Evolutionary conservation across 2,329 filamentous ascomycete species (phyloP), one percentile per base, ranked within the genome.

Genomic region (Stagonosporopsis rhizophila): DNA sequence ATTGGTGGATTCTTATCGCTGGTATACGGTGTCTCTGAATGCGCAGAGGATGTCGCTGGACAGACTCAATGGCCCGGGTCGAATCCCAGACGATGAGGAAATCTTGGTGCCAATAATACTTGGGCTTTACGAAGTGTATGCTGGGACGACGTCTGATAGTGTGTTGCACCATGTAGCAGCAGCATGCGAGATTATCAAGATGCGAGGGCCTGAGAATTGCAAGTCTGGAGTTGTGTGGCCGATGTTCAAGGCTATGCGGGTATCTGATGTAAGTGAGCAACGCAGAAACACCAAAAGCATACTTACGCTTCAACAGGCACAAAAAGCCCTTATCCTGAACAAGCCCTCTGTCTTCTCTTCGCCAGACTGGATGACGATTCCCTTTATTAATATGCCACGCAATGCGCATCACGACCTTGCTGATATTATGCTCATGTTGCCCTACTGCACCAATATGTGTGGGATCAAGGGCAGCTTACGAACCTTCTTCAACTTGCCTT

Each of bases 21-120:
- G 71, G 72, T 74, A 74, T 41, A 69, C 59, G 5, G 52, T 59
- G n/a, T 67, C 69, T n/a, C 52, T 74, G 9, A 60, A 65, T 30
- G 58, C 60, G 11, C 70, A 73, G 32, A 54, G 71, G n/a, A 50
- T 47, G 15, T 65, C 70, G 1, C 53, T 73, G 6, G 53, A 59
- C 2, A 64, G 55, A 28, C 46, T 71, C 7, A 39, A 53, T 11
- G 44, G 32, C 2, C 47, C 60, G 3, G 32, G 27, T n/a, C 47
- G 49, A 37, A 67, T 73, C 6, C 72, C 72, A 8, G 58, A 59
- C 27, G 66, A 67, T 1, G 71, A 70, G 49, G 71, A 73, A 17
- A 65, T 73, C 20, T 32, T 72, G 12, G 69, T 72, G 0, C 71
- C 70, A 0, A 62, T 73, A 19, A 68, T 73, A 6, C 35, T 73